These are phyloP conservation scores for Solanum sitiens DNA, from an alignment of 257 asterid species.

Conservation along the genomic window DNA sequence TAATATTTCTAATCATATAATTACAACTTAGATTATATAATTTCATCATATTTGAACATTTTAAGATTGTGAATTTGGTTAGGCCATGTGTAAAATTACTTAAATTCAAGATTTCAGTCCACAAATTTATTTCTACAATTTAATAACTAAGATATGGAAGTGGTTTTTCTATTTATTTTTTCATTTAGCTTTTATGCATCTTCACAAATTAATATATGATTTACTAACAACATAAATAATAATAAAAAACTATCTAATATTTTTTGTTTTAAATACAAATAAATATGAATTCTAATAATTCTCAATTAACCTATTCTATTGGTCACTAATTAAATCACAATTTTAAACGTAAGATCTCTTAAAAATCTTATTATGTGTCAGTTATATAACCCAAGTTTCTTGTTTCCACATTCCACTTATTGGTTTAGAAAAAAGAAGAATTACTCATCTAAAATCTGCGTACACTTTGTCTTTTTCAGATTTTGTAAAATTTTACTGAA, in stretches of 20 bases:
- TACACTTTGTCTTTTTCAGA: accelerated
- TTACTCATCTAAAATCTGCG: neutral
- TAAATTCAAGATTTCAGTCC: neutral
- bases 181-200: neutral
- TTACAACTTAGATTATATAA: neutral
- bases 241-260: neutral
- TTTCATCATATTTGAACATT: neutral
- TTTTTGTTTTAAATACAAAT: neutral
- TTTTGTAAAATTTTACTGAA: no score
- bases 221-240: neutral
- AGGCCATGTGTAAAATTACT: neutral
- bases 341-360: neutral
- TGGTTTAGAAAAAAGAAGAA: neutral
- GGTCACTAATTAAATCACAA: neutral
- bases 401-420: neutral
- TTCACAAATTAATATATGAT: neutral
- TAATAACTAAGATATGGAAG: neutral
- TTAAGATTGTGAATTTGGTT: neutral
- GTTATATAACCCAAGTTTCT: neutral
- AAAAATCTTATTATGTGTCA: neutral
- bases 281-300: neutral
- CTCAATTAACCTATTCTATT: neutral
- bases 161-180: neutral
- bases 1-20: neutral
- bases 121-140: neutral